These are phyloP conservation scores for Apocynum venetum DNA, from an alignment of 257 asterid genomes.

Conservation along the genomic window DNA sequence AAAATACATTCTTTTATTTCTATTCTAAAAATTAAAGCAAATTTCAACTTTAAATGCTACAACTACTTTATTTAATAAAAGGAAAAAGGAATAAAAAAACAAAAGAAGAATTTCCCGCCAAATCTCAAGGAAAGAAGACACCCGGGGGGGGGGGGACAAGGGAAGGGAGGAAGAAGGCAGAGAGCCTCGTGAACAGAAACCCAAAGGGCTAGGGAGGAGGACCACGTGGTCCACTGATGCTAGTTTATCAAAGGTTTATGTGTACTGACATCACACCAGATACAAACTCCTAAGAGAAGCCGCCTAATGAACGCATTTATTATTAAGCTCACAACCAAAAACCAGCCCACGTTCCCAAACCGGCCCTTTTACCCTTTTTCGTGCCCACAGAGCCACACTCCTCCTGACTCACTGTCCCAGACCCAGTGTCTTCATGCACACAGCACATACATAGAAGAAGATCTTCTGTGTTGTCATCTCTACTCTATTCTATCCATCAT, in stretches of 20 bases:
- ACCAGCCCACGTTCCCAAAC: slow-evolving; percentile 8
- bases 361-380: too few relatives aligned
- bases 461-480: neutral
- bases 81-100: neutral
- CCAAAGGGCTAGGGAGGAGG: slow-evolving; percentile 5
- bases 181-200: slow-evolving; percentile 19
- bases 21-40: too few relatives aligned
- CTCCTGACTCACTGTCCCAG: too few relatives aligned
- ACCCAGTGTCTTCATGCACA: too few relatives aligned
- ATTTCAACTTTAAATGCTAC: too few relatives aligned
- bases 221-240: slow-evolving; percentile 17
- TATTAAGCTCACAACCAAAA: neutral
- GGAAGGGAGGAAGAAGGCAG: neutral
- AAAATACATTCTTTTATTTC: too few relatives aligned
- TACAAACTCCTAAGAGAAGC: slow-evolving; percentile 5
- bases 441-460: neutral
- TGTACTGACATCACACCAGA: slow-evolving; percentile 3
- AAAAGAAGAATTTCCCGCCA: neutral
- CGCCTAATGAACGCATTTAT: neutral
- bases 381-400: too few relatives aligned
- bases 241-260: neutral
- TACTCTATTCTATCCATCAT: neutral
- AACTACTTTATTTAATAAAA: too few relatives aligned
- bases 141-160: neutral
- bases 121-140: neutral